Evolutionary conservation across 129 eudicot genomes (phyloP).

Genomic region (Artemisia argyi): DNA sequence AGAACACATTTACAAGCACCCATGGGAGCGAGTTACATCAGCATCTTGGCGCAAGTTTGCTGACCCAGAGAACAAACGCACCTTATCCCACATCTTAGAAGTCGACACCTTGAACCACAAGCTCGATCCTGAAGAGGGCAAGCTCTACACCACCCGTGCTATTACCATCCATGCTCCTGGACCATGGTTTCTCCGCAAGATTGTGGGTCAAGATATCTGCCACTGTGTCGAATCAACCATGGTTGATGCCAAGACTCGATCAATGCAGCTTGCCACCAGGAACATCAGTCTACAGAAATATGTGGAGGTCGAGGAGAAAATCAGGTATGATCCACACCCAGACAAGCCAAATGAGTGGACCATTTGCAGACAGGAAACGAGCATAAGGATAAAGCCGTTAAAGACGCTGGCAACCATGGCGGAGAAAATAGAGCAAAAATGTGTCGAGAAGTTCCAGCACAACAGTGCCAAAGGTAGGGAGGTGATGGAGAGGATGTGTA

Average conservation of each 20-base stretch:
- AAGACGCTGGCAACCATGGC: slow-evolving; percentile 94
- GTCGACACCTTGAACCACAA: slow-evolving; percentile 89
- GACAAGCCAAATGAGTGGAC: slow-evolving; percentile 87
- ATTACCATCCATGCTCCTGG: slow-evolving; percentile 96
- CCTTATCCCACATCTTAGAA: slow-evolving; percentile 84
- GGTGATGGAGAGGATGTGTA: slow-evolving; percentile 99
- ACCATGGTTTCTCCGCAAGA: slow-evolving; percentile 92
- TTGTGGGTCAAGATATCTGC: slow-evolving; percentile 93
- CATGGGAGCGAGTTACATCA: slow-evolving; percentile 89
- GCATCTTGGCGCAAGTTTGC: slow-evolving; percentile 98
- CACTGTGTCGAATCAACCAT: slow-evolving; percentile 95
- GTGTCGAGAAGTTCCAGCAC: slow-evolving; percentile 92
- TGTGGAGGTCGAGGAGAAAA: slow-evolving; percentile 96
- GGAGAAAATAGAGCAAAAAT: slow-evolving; percentile 91
- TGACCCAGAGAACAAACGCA: slow-evolving; percentile 92
- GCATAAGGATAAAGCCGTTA: slow-evolving; percentile 84
- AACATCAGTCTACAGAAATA: slow-evolving; percentile 88
- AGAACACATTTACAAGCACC: slow-evolving; percentile 80
- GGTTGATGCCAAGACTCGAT: slow-evolving; percentile 82
- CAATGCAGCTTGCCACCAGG: slow-evolving; percentile 87
- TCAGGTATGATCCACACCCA: slow-evolving; percentile 95
- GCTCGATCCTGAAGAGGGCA: slow-evolving; percentile 72
- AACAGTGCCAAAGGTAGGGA: slow-evolving; percentile 95
- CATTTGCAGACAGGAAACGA: slow-evolving; percentile 84
- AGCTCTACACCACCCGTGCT: slow-evolving; percentile 85